Evolutionary conservation across 768 basidiomycete genomes (phyloP).

Genomic region (Grammothele lineata): DNA sequence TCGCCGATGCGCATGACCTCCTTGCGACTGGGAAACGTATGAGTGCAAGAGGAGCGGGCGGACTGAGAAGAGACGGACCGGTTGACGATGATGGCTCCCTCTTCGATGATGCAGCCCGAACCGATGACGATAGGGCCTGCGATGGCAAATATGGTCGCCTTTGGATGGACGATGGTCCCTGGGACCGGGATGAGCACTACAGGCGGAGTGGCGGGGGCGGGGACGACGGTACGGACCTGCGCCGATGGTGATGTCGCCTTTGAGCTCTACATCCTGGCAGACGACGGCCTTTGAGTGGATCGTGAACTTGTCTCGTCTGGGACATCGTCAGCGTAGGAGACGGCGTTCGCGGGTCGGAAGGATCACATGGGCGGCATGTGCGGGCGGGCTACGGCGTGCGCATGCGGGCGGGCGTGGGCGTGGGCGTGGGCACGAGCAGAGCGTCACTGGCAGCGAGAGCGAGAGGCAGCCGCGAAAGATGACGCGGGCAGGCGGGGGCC

Average conservation of each 20-base stretch:
- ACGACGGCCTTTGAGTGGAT: conserved; percentile 90
- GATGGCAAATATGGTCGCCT: conserved; percentile 89
- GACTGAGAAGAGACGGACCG: conserved; percentile 37
- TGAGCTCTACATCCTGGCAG: conserved; percentile 90
- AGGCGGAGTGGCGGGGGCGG: neutral
- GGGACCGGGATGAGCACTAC: neutral
- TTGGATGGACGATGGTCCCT: conserved; percentile 90
- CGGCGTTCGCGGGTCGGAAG: neutral
- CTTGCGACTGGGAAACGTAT: conserved; percentile 44
- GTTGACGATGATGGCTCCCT: conserved; percentile 87
- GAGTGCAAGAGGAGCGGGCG: neutral
- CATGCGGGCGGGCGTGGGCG: neutral
- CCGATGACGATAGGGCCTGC: conserved; percentile 91
- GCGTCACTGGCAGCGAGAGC: too few species aligned
- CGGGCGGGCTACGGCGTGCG: neutral
- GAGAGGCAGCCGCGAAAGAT: too few species aligned
- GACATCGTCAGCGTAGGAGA: neutral
- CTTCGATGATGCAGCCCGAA: conserved; percentile 85
- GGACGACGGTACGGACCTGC: conserved; percentile 52
- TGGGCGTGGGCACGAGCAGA: too few species aligned
- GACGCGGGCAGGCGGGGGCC: too few species aligned
- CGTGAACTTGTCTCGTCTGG: conserved; percentile 81
- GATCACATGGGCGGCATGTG: conserved; percentile 20
- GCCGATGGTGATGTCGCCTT: conserved; percentile 92
- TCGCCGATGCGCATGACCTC: conserved; percentile 93